phyloP scores from a whole-genome alignment of 345 rosid species.

The Populus euphratica region DNA sequence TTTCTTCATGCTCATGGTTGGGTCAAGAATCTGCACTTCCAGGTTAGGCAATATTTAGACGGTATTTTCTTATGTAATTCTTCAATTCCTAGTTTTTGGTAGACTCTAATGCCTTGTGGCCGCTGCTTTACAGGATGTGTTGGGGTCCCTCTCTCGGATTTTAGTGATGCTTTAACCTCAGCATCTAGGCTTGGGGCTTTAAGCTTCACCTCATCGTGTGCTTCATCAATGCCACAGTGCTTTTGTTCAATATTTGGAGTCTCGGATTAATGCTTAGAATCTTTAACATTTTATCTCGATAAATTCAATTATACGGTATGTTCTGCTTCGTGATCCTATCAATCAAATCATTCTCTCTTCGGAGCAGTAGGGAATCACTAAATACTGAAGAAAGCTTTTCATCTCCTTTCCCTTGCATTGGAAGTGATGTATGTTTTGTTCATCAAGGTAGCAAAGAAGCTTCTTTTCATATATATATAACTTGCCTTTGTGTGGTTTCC shows the following conservation, averaged over 20 bases:
- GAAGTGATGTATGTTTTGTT: constrained; percentile 45
- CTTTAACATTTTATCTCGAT: too few species aligned
- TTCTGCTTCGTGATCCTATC: background rate
- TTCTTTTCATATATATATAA: constrained; percentile 44
- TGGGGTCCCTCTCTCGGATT: too few species aligned
- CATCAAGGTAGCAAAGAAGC: constrained; percentile 35
- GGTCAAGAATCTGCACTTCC: background rate
- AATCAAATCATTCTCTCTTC: constrained; percentile 18
- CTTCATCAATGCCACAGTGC: too few species aligned
- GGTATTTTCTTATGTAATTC: background rate
- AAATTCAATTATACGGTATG: too few species aligned
- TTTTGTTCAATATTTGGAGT: too few species aligned
- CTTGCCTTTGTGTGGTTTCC: constrained; percentile 77
- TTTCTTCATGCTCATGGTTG: constrained; percentile 67
- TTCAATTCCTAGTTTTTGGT: background rate
- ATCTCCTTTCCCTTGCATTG: constrained; percentile 27
- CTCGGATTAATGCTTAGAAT: too few species aligned
- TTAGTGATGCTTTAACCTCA: too few species aligned
- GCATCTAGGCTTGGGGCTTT: too few species aligned
- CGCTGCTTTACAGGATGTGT: background rate
- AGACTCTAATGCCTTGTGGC: background rate
- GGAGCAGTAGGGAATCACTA: constrained; percentile 32
- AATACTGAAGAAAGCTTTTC: constrained; percentile 30
- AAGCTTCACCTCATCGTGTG: too few species aligned
- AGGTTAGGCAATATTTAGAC: background rate